Percentiles rank a stretch among this genome's conserved stretches.
These are phyloP conservation scores for Podospora appendiculata DNA, from an alignment of 495 filamentous ascomycete species.

Conservation along the genomic window DNA sequence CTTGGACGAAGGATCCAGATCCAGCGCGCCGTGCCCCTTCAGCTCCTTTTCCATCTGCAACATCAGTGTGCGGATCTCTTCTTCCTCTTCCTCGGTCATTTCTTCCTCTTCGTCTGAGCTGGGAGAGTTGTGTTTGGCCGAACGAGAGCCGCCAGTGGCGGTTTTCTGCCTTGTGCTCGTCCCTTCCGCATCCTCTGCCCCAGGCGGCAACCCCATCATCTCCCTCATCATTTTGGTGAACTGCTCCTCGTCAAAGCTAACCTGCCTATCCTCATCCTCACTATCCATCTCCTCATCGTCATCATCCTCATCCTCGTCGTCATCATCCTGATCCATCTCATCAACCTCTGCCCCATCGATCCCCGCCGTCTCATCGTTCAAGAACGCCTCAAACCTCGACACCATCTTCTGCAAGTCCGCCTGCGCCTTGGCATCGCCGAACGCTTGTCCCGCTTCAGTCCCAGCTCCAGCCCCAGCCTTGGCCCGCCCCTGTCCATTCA, in stretches of 20 bases:
- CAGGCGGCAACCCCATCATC: slow-evolving; percentile 76
- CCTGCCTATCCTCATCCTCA: slow-evolving; percentile 60
- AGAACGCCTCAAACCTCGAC: slow-evolving; percentile 81
- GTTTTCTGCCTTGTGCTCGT: slow-evolving; percentile 10
- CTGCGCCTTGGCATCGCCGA: slow-evolving; percentile 74
- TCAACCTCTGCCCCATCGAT: slow-evolving; percentile 71
- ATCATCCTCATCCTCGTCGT: slow-evolving; percentile 46
- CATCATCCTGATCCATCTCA: slow-evolving; percentile 62
- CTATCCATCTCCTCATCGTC: slow-evolving; percentile 35
- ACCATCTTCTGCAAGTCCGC: slow-evolving; percentile 86
- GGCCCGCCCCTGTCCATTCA: slow-evolving; percentile 31
- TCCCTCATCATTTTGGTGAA: slow-evolving; percentile 86
- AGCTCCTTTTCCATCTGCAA: slow-evolving; percentile 77
- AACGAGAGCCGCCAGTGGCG: background rate
- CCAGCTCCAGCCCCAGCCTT: background rate
- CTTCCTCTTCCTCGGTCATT: slow-evolving; percentile 51
- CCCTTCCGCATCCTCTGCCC: slow-evolving; percentile 9
- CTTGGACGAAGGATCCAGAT: slow-evolving; percentile 43
- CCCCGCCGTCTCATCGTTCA: slow-evolving; percentile 79
- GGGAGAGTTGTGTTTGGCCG: background rate
- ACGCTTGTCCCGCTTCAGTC: slow-evolving; percentile 27
- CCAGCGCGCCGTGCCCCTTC: slow-evolving; percentile 63
- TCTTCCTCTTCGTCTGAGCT: slow-evolving; percentile 11
- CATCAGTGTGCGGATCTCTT: slow-evolving; percentile 66
- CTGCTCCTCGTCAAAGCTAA: slow-evolving; percentile 76